These are phyloP conservation scores for Apophysomyces elegans DNA, from an alignment of 371 early-diverging fungal genomes.

Conservation along the genomic window DNA sequence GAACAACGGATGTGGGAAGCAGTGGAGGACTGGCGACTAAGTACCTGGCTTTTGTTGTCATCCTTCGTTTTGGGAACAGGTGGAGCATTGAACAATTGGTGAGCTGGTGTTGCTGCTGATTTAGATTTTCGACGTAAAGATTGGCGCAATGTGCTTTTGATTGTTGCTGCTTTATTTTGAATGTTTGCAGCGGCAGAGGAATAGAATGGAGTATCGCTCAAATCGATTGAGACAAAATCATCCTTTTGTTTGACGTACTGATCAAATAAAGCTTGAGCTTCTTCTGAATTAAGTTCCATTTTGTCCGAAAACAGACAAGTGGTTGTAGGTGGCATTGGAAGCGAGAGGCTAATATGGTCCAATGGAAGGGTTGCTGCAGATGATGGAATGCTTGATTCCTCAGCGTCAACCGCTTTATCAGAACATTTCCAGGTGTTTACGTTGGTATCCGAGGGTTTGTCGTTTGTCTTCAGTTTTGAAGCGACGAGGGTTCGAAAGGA, in stretches of 20 bases:
- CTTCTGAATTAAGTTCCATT: slow-evolving; percentile 41
- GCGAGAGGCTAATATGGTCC: slow-evolving; percentile 8
- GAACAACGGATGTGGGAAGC: background rate
- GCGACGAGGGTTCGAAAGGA: background rate
- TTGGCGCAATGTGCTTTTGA: slow-evolving; percentile 33
- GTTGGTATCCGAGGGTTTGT: background rate
- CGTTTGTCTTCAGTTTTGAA: background rate
- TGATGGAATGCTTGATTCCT: background rate
- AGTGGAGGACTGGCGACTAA: slow-evolving; percentile 9
- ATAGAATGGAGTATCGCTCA: slow-evolving; percentile 13
- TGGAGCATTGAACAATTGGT: slow-evolving; percentile 19
- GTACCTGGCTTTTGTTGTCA: background rate
- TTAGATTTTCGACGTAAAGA: slow-evolving; percentile 39
- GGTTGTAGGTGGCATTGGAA: slow-evolving; percentile 33
- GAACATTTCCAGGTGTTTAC: background rate
- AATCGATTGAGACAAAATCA: slow-evolving; percentile 20
- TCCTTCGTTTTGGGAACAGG: slow-evolving; percentile 13
- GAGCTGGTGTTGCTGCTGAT: slow-evolving; percentile 7
- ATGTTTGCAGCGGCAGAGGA: slow-evolving; percentile 21
- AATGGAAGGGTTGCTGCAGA: background rate
- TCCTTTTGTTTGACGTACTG: slow-evolving; percentile 29
- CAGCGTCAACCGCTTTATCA: background rate
- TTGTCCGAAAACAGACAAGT: slow-evolving; percentile 49
- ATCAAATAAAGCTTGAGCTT: slow-evolving; percentile 34
- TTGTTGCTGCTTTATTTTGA: slow-evolving; percentile 31